Evolutionary conservation across 1,284 basidiomycete species (phyloP).

Genomic region (Austroboletus niveus): DNA sequence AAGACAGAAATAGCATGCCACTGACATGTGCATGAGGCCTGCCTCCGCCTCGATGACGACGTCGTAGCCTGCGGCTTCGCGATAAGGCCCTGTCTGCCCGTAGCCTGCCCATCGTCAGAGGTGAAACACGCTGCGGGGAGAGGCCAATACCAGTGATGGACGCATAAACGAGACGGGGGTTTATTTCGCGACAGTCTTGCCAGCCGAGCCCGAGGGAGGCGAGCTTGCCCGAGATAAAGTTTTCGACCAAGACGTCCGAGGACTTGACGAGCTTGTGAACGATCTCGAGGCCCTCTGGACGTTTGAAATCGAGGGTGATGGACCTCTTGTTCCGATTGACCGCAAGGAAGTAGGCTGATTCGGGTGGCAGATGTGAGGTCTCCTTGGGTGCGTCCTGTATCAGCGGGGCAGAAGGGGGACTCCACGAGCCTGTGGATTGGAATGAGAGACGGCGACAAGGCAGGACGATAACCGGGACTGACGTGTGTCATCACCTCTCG

Average conservation of each 20-base stretch:
- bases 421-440: slow-evolving; percentile 63
- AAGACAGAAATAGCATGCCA: slow-evolving; percentile 25
- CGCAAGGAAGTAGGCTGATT: slow-evolving; percentile 91
- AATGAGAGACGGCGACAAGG: slow-evolving; percentile 7
- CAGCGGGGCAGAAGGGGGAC: slow-evolving; percentile 73
- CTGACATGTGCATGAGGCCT: slow-evolving; percentile 89
- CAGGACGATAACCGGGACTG: slow-evolving; percentile 25
- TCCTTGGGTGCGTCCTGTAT: slow-evolving; percentile 47
- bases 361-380: slow-evolving; percentile 74
- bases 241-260: slow-evolving; percentile 89
- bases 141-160: slow-evolving; percentile 71
- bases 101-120: slow-evolving; percentile 58
- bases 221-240: slow-evolving; percentile 84
- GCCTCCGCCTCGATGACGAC: slow-evolving; percentile 91
- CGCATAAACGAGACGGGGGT: slow-evolving; percentile 83
- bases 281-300: slow-evolving; percentile 74
- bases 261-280: slow-evolving; percentile 69
- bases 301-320: slow-evolving; percentile 87
- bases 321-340: slow-evolving; percentile 90
- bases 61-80: slow-evolving; percentile 84
- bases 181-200: slow-evolving; percentile 78
- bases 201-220: slow-evolving; percentile 83
- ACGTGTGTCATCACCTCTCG: slow-evolving; percentile 90
- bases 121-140: neutral
- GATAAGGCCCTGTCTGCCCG: slow-evolving; percentile 90